Base-by-base conservation (phyloP, 2,329 filamentous ascomycete species). In the Rutstroemia sydowiana region DNA sequence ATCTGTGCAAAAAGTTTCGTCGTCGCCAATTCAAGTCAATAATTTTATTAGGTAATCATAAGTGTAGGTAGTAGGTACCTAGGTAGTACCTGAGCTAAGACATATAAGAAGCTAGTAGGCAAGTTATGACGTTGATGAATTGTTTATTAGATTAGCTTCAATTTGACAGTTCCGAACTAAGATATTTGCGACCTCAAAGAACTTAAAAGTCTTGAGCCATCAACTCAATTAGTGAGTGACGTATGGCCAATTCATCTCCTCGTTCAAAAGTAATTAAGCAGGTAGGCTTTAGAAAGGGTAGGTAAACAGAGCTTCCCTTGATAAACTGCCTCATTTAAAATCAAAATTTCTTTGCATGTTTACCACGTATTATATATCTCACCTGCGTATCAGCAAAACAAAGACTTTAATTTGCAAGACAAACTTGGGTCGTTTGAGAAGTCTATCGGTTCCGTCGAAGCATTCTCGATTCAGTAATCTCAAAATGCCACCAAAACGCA, bases 401-500 rank as follows among this genome's bases (percentile, higher is more conserved):
- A 6, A 9, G 3, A 11, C 21, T 36, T 37, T 20, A 13, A 13
- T 31, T 45, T n/a, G 16, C 13, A 20, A 10, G 7, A 13, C 32
- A 16, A 40, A 23, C 16, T 39, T 31, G 13, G 11, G 41, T 8
- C 16, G 32, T 30, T 10, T n/a, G 37, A 51, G 23, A 31, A 21
- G 4, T 18, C 9, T 10, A 13, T n/a, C 16, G 14, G 9, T 11
- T 40, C 26, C 10, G 14, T 26, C 5, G 26, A 13, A 4, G n/a
- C 26, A 10, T 37, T 45, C 14, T 30, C 18, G 14, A 21, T 5
- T 28, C 30, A 30, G 18, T 11, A 16, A 34, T 23, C 14, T 47
- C 23, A 36, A 45, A 37, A 65, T 65, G 63, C 57, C 59, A 53
- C 61, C 60, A 0, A 66, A 65, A 42, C 62, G 59, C 18, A 65